Conservation (phyloP, 352 stramenopile species). For the Phytophthora lateralis region DNA sequence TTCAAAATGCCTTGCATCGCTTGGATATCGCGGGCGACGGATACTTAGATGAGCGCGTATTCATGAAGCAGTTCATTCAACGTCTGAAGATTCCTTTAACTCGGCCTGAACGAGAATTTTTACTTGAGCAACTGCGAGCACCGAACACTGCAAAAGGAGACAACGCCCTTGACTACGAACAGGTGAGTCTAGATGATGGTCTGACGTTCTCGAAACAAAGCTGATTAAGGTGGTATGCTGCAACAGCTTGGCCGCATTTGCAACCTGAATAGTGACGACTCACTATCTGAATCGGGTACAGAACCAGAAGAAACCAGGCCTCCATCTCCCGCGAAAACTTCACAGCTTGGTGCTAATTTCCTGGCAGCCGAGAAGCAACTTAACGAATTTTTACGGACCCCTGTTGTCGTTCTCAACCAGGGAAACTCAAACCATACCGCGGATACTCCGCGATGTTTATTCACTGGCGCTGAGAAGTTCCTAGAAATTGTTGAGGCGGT, state of each 20-base stretch:
- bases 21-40: conserved; percentile 47
- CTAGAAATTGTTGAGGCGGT: conserved; percentile 49
- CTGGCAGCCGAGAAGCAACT: conserved; percentile 47
- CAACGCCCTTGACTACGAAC: conserved; percentile 58
- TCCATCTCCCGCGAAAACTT: conserved; percentile 18
- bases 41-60: conserved; percentile 42
- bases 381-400: conserved; percentile 42
- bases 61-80: conserved; percentile 45
- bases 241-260: conserved; percentile 41
- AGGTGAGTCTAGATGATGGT: conserved; percentile 22
- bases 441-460: conserved; percentile 45
- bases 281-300: conserved; percentile 38
- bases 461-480: conserved; percentile 62
- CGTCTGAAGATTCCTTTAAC: conserved; percentile 51
- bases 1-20: conserved; percentile 46
- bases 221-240: not conserved
- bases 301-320: conserved; percentile 18
- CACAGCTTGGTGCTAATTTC: conserved; percentile 34
- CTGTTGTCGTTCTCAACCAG: not conserved
- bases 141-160: conserved; percentile 10
- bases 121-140: conserved; percentile 46
- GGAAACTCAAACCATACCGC: not conserved
- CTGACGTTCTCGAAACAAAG: not conserved
- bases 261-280: conserved; percentile 62
- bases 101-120: conserved; percentile 50